Conservation (phyloP, 2,329 filamentous ascomycete species). For the Drechslerella dactyloides region DNA sequence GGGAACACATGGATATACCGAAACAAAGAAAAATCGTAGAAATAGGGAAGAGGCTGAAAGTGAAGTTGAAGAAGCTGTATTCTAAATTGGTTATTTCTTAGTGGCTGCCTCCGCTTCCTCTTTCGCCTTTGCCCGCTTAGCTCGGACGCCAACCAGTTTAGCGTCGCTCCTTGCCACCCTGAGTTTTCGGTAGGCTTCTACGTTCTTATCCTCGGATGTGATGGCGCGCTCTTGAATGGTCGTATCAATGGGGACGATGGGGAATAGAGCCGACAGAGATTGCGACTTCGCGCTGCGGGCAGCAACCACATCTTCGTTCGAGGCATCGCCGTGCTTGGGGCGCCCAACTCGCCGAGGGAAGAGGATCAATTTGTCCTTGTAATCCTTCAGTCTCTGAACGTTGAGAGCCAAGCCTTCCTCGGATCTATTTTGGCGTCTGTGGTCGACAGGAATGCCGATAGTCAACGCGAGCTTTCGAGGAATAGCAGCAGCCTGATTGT, state of each 20-base stretch:
- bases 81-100: constrained; percentile 91
- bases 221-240: constrained; percentile 65
- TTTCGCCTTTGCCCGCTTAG: constrained; percentile 92
- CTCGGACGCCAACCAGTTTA: constrained; percentile 79
- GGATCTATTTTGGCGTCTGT: constrained; percentile 94
- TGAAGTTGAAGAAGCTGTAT: no score
- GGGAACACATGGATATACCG: constrained; percentile 17
- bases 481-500: constrained; percentile 62
- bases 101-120: constrained; percentile 76
- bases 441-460: constrained; percentile 96
- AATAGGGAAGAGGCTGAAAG: not conserved
- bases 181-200: constrained; percentile 85
- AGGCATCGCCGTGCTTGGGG: constrained; percentile 88
- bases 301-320: constrained; percentile 80
- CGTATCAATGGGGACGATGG: constrained; percentile 63
- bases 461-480: constrained; percentile 91
- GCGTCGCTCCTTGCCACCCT: constrained; percentile 83
- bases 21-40: constrained; percentile 19
- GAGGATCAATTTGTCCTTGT: constrained; percentile 93
- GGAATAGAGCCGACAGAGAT: constrained; percentile 63
- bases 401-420: constrained; percentile 94
- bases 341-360: constrained; percentile 95
- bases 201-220: constrained; percentile 75
- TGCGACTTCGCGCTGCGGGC: constrained; percentile 65
- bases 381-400: constrained; percentile 96